These are phyloP conservation scores for Arachnopeziza araneosa DNA, from an alignment of 2,329 filamentous ascomycete genomes.

Conservation along the genomic window DNA sequence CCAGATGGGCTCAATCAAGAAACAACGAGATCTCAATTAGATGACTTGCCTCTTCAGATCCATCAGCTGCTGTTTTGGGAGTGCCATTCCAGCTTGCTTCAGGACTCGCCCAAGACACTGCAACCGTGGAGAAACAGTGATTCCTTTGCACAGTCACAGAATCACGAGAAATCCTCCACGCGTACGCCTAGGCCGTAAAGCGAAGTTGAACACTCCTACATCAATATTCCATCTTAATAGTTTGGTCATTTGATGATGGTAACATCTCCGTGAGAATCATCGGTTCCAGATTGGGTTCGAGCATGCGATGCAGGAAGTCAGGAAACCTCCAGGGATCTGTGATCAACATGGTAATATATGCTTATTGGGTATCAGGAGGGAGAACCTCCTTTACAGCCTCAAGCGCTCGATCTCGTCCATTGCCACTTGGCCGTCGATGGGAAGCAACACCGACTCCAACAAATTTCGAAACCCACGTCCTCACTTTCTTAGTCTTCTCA, in stretches of 20 bases:
- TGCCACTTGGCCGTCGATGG: background rate
- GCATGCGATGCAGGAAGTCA: background rate
- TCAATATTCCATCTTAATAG: background rate
- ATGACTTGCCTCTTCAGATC: background rate
- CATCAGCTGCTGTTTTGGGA: background rate
- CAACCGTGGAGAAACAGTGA: background rate
- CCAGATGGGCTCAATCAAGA: background rate
- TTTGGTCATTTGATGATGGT: background rate
- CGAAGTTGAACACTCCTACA: background rate
- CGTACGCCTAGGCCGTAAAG: background rate
- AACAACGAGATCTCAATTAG: background rate
- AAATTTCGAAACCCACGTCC: constrained; percentile 70
- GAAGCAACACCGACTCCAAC: constrained; percentile 39
- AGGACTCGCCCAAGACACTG: background rate
- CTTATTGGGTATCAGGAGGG: constrained; percentile 19
- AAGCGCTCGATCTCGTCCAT: background rate
- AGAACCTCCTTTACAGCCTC: constrained; percentile 8
- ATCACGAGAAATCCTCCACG: background rate
- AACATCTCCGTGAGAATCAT: background rate
- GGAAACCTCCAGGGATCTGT: background rate
- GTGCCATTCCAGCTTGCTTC: background rate
- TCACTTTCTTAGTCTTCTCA: constrained; percentile 60
- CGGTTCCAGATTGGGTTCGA: background rate
- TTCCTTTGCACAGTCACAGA: background rate
- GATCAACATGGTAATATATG: background rate